Evolutionary conservation across 163 green algal genomes (phyloP).

Genomic region (Prototheca stagnorum): DNA sequence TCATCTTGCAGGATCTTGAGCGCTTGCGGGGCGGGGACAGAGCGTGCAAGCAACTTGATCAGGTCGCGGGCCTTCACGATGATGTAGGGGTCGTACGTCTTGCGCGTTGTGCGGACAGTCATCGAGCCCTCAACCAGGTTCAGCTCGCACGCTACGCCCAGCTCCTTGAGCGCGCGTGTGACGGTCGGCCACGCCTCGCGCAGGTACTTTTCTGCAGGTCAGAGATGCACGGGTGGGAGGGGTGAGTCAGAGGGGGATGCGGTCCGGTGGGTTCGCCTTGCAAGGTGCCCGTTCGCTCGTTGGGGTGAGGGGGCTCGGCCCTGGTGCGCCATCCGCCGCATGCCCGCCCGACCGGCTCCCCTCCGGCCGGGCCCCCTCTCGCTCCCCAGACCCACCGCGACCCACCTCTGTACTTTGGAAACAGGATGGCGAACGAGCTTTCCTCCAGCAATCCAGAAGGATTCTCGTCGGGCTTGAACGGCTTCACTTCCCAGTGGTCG

Average conservation of each 20-base stretch:
- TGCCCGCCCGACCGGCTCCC: no score
- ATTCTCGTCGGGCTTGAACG: slow-evolving; percentile 88
- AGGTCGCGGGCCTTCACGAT: slow-evolving; percentile 96
- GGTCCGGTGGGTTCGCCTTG: no score
- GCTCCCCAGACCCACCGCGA: not conserved
- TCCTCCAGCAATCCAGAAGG: slow-evolving; percentile 82
- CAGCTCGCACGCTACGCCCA: slow-evolving; percentile 84
- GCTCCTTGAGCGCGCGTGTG: slow-evolving; percentile 74
- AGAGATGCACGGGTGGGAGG: not conserved
- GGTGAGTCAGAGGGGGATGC: not conserved
- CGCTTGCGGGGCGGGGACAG: slow-evolving; percentile 77
- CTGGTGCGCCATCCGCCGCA: no score
- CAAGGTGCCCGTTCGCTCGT: no score
- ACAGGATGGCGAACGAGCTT: slow-evolving; percentile 90
- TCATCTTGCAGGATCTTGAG: slow-evolving; percentile 90
- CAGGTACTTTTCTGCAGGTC: slow-evolving; percentile 94
- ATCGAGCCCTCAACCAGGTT: slow-evolving; percentile 97
- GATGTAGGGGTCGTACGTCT: slow-evolving; percentile 94
- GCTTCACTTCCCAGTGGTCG: slow-evolving; percentile 75
- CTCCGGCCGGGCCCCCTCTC: no score
- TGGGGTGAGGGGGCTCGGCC: no score
- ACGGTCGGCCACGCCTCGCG: slow-evolving; percentile 87
- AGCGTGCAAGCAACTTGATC: slow-evolving; percentile 93
- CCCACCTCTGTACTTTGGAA: slow-evolving; percentile 88
- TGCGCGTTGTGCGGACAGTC: slow-evolving; percentile 89